Conservation (phyloP, 148 eudicot species). For the Chenopodium berlandieri region DNA sequence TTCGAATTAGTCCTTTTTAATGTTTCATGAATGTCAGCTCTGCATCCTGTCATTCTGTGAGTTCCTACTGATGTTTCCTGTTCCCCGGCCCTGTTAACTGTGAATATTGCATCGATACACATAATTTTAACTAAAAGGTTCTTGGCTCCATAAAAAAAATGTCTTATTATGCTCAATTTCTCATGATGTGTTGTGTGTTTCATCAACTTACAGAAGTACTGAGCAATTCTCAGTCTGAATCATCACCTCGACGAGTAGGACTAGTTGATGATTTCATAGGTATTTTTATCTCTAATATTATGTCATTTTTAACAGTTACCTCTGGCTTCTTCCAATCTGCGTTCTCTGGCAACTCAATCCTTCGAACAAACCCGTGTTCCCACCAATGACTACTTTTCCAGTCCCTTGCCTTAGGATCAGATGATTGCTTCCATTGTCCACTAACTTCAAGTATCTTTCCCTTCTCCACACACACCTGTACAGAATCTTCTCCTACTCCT, state of each 20-base stretch:
- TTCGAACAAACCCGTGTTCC: conserved; percentile 76
- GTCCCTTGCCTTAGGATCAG: conserved; percentile 38
- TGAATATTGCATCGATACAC: not conserved
- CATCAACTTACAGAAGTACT: conserved; percentile 17
- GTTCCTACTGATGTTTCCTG: not conserved
- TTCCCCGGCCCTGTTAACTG: not conserved
- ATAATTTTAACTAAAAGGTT: not conserved
- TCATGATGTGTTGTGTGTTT: conserved; percentile 21
- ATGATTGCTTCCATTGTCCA: conserved; percentile 57
- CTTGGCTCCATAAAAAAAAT: conserved; percentile 3
- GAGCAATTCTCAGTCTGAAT: conserved; percentile 24
- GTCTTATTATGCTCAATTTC: conserved; percentile 21
- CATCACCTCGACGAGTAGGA: conserved; percentile 29
- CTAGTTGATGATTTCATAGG: conserved; percentile 45
- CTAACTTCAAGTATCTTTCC: conserved; percentile 75
- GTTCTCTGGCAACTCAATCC: conserved; percentile 76
- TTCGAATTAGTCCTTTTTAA: not conserved
- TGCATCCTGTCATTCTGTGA: not conserved
- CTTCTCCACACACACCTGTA: conserved; percentile 58
- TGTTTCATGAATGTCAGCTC: not conserved
- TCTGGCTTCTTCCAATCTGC: conserved; percentile 61
- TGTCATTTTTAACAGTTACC: conserved; percentile 46
- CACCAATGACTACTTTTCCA: conserved; percentile 85
- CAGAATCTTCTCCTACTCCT: conserved; percentile 44
- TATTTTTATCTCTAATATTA: conserved; percentile 53